Evolutionary conservation across 805 yeast species (phyloP).

Genomic region (Kazachstania martiniae): DNA sequence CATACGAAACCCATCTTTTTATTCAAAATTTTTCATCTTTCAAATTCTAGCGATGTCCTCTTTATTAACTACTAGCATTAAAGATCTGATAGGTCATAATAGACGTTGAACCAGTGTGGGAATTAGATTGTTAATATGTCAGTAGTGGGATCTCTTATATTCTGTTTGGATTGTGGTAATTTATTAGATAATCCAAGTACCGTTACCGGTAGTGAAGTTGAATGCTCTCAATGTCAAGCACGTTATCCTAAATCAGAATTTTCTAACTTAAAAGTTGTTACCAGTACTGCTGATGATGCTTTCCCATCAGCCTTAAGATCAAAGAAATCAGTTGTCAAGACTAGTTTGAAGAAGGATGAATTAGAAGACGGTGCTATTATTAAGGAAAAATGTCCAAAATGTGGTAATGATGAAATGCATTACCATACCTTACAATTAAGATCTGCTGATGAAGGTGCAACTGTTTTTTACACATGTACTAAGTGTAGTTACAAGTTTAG

Average conservation of each 20-base stretch:
- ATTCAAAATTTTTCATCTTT: too few relatives aligned
- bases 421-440: slow-evolving; percentile 93
- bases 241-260: slow-evolving; percentile 35
- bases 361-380: slow-evolving; percentile 93
- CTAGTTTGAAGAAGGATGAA: slow-evolving; percentile 64
- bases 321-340: slow-evolving; percentile 85
- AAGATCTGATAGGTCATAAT: too few relatives aligned
- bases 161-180: slow-evolving; percentile 89
- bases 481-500: slow-evolving; percentile 87
- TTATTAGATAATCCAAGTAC: slow-evolving; percentile 58
- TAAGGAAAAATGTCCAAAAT: slow-evolving; percentile 96
- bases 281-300: slow-evolving; percentile 83
- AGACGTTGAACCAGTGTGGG: too few relatives aligned
- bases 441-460: slow-evolving; percentile 99
- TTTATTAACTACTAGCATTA: too few relatives aligned
- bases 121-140: slow-evolving; percentile 66
- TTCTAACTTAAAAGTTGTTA: slow-evolving; percentile 72
- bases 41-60: too few relatives aligned
- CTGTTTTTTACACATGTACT: slow-evolving; percentile 95
- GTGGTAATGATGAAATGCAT: slow-evolving; percentile 97
- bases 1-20: too few relatives aligned
- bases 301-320: slow-evolving; percentile 79
- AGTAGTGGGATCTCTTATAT: slow-evolving; percentile 88
- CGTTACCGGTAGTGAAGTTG: slow-evolving; percentile 31
- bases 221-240: slow-evolving; percentile 45